phyloP scores from a whole-genome alignment of 2,329 filamentous ascomycete genomes.

The Fusarium pilosicola region DNA sequence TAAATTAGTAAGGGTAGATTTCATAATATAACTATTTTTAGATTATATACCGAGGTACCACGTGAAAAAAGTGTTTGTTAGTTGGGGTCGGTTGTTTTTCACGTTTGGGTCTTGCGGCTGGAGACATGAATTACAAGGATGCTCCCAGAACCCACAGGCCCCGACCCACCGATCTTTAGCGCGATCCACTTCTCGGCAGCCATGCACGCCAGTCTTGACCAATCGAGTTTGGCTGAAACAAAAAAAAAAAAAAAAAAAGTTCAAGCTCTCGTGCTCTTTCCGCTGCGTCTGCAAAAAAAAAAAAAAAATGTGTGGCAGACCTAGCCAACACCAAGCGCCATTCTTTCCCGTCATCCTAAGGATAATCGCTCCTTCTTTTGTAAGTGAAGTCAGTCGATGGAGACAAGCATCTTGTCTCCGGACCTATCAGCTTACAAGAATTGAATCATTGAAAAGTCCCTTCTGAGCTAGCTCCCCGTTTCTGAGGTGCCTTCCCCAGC shows the following conservation, averaged over 20 bases:
- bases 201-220: slow-evolving; percentile 48
- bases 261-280: slow-evolving; percentile 51
- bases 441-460: slow-evolving; percentile 39
- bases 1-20: too few species aligned
- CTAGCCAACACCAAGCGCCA: slow-evolving; percentile 5
- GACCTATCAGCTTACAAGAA: slow-evolving; percentile 41
- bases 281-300: slow-evolving; percentile 8
- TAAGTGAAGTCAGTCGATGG: slow-evolving; percentile 24
- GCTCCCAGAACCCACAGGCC: slow-evolving; percentile 22
- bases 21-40: too few species aligned
- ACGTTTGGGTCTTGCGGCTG: slow-evolving; percentile 30
- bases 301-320: slow-evolving; percentile 19
- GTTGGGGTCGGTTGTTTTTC: slow-evolving; percentile 11
- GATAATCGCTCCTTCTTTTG: slow-evolving; percentile 28
- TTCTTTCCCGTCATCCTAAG: slow-evolving; percentile 17
- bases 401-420: slow-evolving; percentile 14
- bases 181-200: slow-evolving; percentile 48
- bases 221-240: slow-evolving; percentile 47
- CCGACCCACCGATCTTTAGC: slow-evolving; percentile 47
- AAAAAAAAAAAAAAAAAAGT: slow-evolving; percentile 47
- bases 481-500: slow-evolving; percentile 32
- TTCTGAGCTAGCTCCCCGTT: slow-evolving; percentile 35
- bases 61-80: slow-evolving; percentile 9
- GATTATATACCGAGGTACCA: too few species aligned
- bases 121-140: slow-evolving; percentile 32